phyloP scores from a whole-genome alignment of 257 asterid genomes.

The Solanum corneliomulleri region DNA sequence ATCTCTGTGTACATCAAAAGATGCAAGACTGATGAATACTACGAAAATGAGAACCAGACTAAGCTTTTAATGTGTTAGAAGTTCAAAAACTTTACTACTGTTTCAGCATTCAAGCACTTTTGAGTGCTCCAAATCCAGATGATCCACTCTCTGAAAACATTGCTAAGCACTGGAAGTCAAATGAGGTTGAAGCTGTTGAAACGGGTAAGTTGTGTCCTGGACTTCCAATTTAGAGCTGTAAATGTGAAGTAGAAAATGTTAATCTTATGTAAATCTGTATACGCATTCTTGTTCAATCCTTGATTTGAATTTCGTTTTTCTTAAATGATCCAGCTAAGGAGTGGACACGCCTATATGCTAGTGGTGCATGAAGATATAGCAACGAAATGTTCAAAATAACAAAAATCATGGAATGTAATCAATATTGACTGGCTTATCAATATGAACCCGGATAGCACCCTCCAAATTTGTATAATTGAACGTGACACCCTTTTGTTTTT shows the following conservation, averaged over 20 bases:
- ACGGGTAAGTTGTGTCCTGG: conserved; percentile 42
- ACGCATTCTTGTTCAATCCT: background rate
- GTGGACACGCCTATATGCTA: conserved; percentile 93
- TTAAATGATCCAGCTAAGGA: conserved; percentile 56
- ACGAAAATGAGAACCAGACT: background rate
- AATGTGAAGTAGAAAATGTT: background rate
- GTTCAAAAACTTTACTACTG: background rate
- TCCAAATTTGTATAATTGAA: conserved; percentile 29
- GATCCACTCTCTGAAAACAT: conserved; percentile 98
- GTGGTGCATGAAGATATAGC: conserved; percentile 48
- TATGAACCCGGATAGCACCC: background rate
- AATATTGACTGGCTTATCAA: background rate
- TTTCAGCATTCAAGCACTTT: conserved; percentile 93
- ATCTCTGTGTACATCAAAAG: background rate
- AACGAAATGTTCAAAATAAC: background rate
- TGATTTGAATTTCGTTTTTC: background rate
- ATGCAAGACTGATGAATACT: background rate
- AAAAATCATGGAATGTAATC: background rate
- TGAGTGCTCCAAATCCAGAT: conserved; percentile 98
- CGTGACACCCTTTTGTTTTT: background rate
- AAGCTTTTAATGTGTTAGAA: background rate
- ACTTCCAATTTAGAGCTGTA: background rate
- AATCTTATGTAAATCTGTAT: background rate
- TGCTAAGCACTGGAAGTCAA: conserved; percentile 97
- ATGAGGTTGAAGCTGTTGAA: conserved; percentile 97